Evolutionary conservation across 2,329 filamentous ascomycete genomes (phyloP).

Genomic region (Aspergillus sp.): DNA sequence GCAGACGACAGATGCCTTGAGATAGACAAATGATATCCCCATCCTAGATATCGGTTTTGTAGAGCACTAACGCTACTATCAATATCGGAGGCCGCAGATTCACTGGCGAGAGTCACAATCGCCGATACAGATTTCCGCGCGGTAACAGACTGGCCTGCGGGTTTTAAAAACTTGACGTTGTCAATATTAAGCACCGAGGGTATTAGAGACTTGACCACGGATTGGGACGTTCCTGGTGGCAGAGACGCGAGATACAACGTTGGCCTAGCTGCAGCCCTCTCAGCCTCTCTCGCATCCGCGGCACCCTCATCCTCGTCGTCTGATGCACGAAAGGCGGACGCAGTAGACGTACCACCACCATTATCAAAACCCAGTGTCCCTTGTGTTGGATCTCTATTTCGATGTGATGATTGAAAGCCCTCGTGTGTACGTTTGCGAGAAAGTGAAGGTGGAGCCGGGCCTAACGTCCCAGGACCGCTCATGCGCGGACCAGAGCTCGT

Average conservation of each 20-base stretch:
- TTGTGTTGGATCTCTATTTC: conserved; percentile 41
- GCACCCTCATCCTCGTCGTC: conserved; percentile 47
- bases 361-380: conserved; percentile 45
- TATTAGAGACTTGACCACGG: conserved; percentile 51
- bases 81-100: conserved; percentile 80
- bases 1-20: conserved; percentile 81
- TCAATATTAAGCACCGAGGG: conserved; percentile 64
- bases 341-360: conserved; percentile 24
- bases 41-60: conserved; percentile 82
- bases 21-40: conserved; percentile 76
- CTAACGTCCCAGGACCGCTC: conserved; percentile 52
- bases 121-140: conserved; percentile 74
- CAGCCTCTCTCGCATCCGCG: conserved; percentile 42
- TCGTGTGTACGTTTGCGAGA: conserved; percentile 48
- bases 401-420: conserved; percentile 35
- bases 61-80: conserved; percentile 74
- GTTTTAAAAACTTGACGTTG: conserved; percentile 68
- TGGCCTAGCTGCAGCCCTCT: conserved; percentile 53
- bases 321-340: conserved; percentile 41
- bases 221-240: conserved; percentile 53
- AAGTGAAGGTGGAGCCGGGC: conserved; percentile 42
- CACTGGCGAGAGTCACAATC: conserved; percentile 76
- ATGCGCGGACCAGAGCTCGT: conserved; percentile 44
- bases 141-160: conserved; percentile 45
- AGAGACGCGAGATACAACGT: conserved; percentile 56